These are phyloP conservation scores for Clonostachys chloroleuca DNA, from an alignment of 2,329 filamentous ascomycete species.

Conservation along the genomic window DNA sequence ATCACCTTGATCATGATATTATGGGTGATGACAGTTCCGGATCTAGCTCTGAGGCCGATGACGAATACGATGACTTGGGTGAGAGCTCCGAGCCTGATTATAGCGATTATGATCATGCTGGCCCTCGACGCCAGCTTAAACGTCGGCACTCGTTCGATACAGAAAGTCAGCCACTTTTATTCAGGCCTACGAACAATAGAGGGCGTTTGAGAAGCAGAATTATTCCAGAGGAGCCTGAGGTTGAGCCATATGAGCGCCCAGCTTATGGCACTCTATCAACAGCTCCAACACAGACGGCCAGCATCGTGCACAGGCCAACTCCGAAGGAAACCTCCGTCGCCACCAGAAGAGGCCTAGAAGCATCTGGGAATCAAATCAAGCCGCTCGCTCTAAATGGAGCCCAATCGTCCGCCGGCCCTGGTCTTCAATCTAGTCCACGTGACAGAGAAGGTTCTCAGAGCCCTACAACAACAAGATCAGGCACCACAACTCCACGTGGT, in stretches of 20 bases:
- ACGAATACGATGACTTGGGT: slow-evolving; percentile 6
- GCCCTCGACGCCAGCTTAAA: no score
- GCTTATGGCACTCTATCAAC: slow-evolving; percentile 26
- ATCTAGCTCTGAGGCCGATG: slow-evolving; percentile 21
- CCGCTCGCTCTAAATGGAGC: no score
- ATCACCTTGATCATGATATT: slow-evolving; percentile 61
- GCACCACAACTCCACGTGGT: slow-evolving; percentile 6
- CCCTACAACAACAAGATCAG: slow-evolving; percentile 6
- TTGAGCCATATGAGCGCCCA: slow-evolving; percentile 2
- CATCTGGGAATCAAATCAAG: no score
- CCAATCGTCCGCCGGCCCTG: no score
- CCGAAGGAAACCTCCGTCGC: not conserved
- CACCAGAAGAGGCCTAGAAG: not conserved
- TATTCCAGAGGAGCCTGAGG: no score
- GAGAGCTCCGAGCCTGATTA: slow-evolving; percentile 8
- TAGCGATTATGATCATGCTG: slow-evolving; percentile 13
- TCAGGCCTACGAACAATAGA: no score
- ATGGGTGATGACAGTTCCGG: slow-evolving; percentile 35
- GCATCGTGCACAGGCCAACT: not conserved
- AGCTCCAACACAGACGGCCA: slow-evolving; percentile 6
- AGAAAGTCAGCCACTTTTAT: no score
- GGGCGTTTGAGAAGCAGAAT: no score
- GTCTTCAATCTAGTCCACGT: not conserved
- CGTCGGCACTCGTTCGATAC: no score
- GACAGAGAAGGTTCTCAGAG: not conserved